Base-by-base conservation (phyloP, 1,139 yeast species). In the Candida mesenterica region DNA sequence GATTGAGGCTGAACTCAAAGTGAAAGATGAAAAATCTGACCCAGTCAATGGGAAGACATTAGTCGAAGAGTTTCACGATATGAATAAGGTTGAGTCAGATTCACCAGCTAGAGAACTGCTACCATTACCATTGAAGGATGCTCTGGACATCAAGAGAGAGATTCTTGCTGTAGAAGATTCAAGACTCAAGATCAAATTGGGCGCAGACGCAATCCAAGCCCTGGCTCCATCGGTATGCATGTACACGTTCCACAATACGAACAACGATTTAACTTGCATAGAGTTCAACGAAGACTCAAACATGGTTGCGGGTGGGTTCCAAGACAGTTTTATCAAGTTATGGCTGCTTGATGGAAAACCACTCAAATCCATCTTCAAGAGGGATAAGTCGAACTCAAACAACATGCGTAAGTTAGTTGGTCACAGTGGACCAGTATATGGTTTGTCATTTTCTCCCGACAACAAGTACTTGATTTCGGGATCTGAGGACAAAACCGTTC, bases 221-320 rank as follows among this genome's bases (percentile, higher is more conserved):
- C 69, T 88, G 19, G 76, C 94, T 18, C 99, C 99, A 9, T 85
- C 95, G 39, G 96, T 92, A 27, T 92, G 98, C 61, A 88, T 92
- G 96, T 94, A 92, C 65, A 92, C 98, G 0, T 90, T 94, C 65
- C 98, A 92, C 68, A 92, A 94, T 60, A 86, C 97, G 7, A 84
- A 86, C 55, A 85, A 86, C 46, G 95, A 86, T 43, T 69, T 92
- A 72, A 86, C 95, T 14, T 79, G 89, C 38, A 59, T 92, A 35
- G 86, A 82, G 43, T 90, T 90, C 62, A 88, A 92, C 50, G 87
- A 84, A 33, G 97, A 90, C 57, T 79, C 94, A 13, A 80, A 90
- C 22, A 54, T 90, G 47, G 83, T 87, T 27, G 97, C 97, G 1
- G 96, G 90, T 15, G 98, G 98, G 5, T 92, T 92, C 55, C 88